Evolutionary conservation across 2,329 filamentous ascomycete species (phyloP).

Genomic region (Cladosporium sp.): DNA sequence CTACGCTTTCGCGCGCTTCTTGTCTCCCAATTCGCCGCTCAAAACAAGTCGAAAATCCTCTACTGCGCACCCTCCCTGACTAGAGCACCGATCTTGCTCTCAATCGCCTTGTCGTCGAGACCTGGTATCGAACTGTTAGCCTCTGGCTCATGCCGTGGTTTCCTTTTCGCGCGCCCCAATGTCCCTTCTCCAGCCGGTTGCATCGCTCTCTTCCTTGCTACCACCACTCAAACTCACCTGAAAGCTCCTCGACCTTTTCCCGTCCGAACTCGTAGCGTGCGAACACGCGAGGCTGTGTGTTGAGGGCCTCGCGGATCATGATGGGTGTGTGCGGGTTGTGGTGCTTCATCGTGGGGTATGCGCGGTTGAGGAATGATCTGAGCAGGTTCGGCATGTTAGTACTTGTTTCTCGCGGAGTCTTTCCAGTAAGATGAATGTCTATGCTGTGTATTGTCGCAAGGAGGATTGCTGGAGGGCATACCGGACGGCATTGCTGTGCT

Average conservation of each 20-base stretch:
- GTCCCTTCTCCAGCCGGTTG: background rate
- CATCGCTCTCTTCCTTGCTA: background rate
- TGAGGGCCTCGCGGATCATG: slow-evolving; percentile 87
- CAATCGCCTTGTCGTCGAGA: slow-evolving; percentile 70
- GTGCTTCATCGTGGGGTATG: slow-evolving; percentile 99
- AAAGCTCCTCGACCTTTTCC: slow-evolving; percentile 66
- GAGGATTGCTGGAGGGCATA: slow-evolving; percentile 43
- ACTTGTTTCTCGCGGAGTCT: background rate
- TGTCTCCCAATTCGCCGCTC: background rate
- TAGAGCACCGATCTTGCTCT: slow-evolving; percentile 65
- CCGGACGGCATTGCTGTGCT: slow-evolving; percentile 87
- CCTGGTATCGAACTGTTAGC: slow-evolving; percentile 45
- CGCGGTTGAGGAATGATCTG: slow-evolving; percentile 85
- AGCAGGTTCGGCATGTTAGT: background rate
- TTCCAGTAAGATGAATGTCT: background rate
- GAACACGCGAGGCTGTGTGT: slow-evolving; percentile 81
- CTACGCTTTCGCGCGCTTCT: background rate
- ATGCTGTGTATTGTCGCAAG: background rate
- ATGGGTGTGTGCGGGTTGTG: slow-evolving; percentile 94
- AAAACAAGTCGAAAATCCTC: background rate
- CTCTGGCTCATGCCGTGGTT: background rate
- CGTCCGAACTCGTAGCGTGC: slow-evolving; percentile 81
- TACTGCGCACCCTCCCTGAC: slow-evolving; percentile 52
- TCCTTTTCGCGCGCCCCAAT: background rate
- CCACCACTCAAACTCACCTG: slow-evolving; percentile 48